Base-by-base conservation (phyloP, 306 rosid genomes). In the Argentina anserina region DNA sequence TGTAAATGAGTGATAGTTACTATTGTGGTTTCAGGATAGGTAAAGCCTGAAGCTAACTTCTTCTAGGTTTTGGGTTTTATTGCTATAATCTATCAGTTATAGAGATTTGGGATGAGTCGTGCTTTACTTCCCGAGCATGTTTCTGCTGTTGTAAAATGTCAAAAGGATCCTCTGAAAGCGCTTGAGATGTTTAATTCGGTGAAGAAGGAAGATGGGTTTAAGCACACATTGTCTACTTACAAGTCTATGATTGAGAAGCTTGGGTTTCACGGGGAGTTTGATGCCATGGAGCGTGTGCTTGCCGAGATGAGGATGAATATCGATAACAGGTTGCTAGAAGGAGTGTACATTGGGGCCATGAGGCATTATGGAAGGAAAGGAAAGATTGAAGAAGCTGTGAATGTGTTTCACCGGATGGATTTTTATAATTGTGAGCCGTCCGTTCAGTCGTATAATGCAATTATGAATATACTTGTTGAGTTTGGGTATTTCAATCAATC, bases 381-480 rank as follows among this genome's bases (percentile, higher is more conserved):
- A 65, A 90, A 84, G 76, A 76, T 90, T 76, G 97, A 90, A 80
- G 93, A 87, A 82, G 96, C 98, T 0, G 88, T 90, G 26, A 67
- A 90, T 80, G 82, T 80, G 65, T 93, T 89, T 73, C 97, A 93
- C 41, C 82, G 87, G 82, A 90, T 93, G 98, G 97, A 90, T 17
- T 88, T 90, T 71, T 93, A 79, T 81, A 79, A 84, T 47, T 93
- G 98, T 66, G 88, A 86, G 23, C 92, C 93, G 0, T 87, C 90
- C 0, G 88, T 93, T 65, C 85, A 82, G 36, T 93, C 98, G 23
- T 87, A 83, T 81, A 93, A 93, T 49, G 84, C 81, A 14, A 86
- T 89, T 64, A 90, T 89, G 97, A 93, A 93, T 75, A 80, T 87
- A 66, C 81, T 93, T 0, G 82, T 90, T 52, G 93, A 90, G 80